phyloP scores from a whole-genome alignment of 106 monocot species.

The Acorus gramineus region DNA sequence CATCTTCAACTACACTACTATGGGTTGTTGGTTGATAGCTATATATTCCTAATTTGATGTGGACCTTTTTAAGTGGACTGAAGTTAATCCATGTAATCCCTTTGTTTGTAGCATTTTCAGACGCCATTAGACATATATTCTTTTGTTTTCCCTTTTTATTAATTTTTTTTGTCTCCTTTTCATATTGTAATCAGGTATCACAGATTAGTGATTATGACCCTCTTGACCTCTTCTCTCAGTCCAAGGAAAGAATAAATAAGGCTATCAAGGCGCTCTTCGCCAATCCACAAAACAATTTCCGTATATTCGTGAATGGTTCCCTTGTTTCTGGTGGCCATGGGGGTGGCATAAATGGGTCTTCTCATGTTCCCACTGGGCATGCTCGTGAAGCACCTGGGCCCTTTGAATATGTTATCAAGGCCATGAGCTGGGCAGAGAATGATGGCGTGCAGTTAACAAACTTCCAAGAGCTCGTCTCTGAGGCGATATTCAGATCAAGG shows the following conservation, averaged over 20 bases:
- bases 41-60: no score
- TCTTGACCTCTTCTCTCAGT: conserved; percentile 84
- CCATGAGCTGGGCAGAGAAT: conserved; percentile 3
- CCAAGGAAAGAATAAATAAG: conserved; percentile 48
- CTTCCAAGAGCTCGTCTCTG: conserved; percentile 62
- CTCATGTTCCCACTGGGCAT: background rate
- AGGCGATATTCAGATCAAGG: conserved; percentile 40
- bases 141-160: no score
- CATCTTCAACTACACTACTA: no score
- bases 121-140: no score
- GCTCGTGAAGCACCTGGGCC: conserved; percentile 11
- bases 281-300: conserved; percentile 75
- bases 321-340: conserved; percentile 68
- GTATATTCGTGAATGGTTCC: conserved; percentile 67
- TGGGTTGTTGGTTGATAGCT: no score
- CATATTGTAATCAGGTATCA: conserved; percentile 40
- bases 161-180: background rate
- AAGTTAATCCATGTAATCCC: no score
- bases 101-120: no score
- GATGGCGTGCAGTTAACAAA: conserved; percentile 29
- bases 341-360: conserved; percentile 25
- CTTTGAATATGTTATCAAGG: conserved; percentile 27
- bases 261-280: conserved; percentile 56
- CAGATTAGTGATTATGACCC: conserved; percentile 73
- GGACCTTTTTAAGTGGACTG: no score